phyloP scores from a whole-genome alignment of 1,139 yeast genomes.

The Magnusiomyces tetraspermus region DNA sequence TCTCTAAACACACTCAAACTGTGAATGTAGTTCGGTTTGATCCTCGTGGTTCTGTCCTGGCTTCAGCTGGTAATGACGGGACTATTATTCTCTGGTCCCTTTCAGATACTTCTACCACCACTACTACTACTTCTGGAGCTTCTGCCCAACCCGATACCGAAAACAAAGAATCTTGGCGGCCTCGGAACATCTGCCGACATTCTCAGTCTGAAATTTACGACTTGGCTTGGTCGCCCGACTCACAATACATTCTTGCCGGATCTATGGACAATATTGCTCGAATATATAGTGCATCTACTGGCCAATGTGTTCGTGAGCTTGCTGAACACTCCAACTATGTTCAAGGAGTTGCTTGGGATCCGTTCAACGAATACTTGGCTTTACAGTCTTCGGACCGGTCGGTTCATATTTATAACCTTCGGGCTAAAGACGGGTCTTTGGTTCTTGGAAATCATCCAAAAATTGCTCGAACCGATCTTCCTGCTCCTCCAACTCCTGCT shows the following conservation, averaged over 20 bases:
- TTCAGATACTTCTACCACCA: conserved; percentile 23
- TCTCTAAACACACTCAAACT: conserved; percentile 85
- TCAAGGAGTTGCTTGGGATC: conserved; percentile 97
- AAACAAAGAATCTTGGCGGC: conserved; percentile 62
- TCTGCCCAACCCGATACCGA: conserved; percentile 33
- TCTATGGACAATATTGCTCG: conserved; percentile 83
- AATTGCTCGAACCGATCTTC: conserved; percentile 14
- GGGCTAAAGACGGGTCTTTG: conserved; percentile 29
- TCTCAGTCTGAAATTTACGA: conserved; percentile 77
- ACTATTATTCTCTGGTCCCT: conserved; percentile 69
- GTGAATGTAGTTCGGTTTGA: conserved; percentile 84
- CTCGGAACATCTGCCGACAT: conserved; percentile 47
- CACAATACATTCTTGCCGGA: conserved; percentile 67
- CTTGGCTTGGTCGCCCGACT: conserved; percentile 83
- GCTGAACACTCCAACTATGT: conserved; percentile 80
- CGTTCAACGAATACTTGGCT: conserved; percentile 60
- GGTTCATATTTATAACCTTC: conserved; percentile 52
- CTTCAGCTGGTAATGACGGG: conserved; percentile 95
- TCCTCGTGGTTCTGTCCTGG: conserved; percentile 49
- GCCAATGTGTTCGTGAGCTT: conserved; percentile 51
- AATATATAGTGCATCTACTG: conserved; percentile 50
- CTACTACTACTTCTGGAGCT: too few relatives aligned
- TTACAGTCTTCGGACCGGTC: conserved; percentile 89
- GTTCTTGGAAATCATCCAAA: conserved; percentile 33
- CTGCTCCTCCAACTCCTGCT: conserved; percentile 13